phyloP scores from a whole-genome alignment of 1,284 basidiomycete species.

The Cryptococcus sp. region DNA sequence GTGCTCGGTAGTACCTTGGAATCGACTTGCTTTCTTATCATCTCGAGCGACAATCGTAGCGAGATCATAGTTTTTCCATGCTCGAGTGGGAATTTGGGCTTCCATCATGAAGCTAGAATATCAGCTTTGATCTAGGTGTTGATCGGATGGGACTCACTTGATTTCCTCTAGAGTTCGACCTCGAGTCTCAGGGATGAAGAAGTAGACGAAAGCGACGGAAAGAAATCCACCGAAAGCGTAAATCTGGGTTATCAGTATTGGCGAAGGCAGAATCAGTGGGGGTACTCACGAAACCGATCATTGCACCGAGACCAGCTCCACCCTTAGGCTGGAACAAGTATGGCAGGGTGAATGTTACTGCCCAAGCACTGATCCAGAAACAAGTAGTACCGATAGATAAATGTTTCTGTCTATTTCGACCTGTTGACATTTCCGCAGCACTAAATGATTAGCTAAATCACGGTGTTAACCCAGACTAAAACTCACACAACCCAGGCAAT shows the following conservation, averaged over 20 bases:
- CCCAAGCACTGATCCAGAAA: constrained; percentile 51
- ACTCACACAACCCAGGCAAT: constrained; percentile 42
- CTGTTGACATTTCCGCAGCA: constrained; percentile 45
- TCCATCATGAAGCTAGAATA: constrained; percentile 29
- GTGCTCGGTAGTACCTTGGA: constrained; percentile 7
- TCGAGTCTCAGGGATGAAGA: constrained; percentile 46
- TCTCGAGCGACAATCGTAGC: constrained; percentile 31
- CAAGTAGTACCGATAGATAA: constrained; percentile 49
- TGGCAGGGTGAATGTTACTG: constrained; percentile 47
- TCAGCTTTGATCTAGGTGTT: background rate
- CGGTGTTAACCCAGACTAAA: background rate
- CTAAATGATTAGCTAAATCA: constrained; percentile 3
- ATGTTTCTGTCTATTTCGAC: constrained; percentile 49
- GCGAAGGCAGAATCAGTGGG: background rate
- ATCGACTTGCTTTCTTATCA: constrained; percentile 28
- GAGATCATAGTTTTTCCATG: constrained; percentile 39
- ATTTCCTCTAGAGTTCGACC: constrained; percentile 42
- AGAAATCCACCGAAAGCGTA: constrained; percentile 34
- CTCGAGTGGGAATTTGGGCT: constrained; percentile 36
- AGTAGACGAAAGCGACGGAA: constrained; percentile 48
- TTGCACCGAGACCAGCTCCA: constrained; percentile 45
- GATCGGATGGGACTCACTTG: constrained; percentile 16
- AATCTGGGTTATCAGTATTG: constrained; percentile 12
- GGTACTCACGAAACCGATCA: constrained; percentile 42
- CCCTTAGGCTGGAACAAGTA: constrained; percentile 32